phyloP scores from a whole-genome alignment of 805 yeast genomes.

The Candida berthetii region DNA sequence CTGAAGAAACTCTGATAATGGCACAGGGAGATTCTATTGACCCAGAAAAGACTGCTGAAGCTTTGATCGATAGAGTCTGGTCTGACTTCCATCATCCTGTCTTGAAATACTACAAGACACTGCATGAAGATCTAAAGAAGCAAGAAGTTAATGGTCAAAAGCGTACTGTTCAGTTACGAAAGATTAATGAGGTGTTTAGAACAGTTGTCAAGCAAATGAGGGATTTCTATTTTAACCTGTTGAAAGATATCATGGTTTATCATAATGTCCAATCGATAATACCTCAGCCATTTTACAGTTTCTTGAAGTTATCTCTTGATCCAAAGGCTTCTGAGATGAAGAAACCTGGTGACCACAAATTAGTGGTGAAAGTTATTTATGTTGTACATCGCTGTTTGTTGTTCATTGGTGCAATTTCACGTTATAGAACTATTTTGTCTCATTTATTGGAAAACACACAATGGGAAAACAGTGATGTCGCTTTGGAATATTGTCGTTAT shows the following conservation, averaged over 20 bases:
- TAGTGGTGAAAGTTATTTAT: constrained; percentile 26
- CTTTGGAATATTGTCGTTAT: constrained; percentile 40
- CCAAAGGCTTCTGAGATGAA: constrained; percentile 6
- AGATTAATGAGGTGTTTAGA: constrained; percentile 42
- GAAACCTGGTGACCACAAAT: constrained; percentile 4
- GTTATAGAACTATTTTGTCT: constrained; percentile 42
- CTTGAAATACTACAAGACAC: constrained; percentile 38
- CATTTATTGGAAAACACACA: constrained; percentile 25
- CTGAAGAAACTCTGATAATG: constrained; percentile 3
- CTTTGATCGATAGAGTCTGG: constrained; percentile 51
- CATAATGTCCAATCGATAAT: constrained; percentile 26
- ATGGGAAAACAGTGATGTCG: constrained; percentile 35
- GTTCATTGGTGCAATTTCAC: constrained; percentile 50
- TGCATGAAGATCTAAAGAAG: constrained; percentile 6
- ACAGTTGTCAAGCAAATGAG: constrained; percentile 42
- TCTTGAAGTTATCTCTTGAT: constrained; percentile 5
- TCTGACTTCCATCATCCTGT: constrained; percentile 57
- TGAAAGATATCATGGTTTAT: constrained; percentile 32
- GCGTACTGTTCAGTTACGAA: constrained; percentile 47
- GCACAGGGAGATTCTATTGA: constrained; percentile 6
- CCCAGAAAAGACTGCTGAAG: constrained; percentile 11
- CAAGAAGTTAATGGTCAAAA: constrained; percentile 13
- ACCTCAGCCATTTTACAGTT: constrained; percentile 11
- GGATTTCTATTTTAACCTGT: constrained; percentile 39
- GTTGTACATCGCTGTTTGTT: constrained; percentile 43